Evolutionary conservation across 345 rosid genomes (phyloP).

Genomic region (Dipteronia sinensis): DNA sequence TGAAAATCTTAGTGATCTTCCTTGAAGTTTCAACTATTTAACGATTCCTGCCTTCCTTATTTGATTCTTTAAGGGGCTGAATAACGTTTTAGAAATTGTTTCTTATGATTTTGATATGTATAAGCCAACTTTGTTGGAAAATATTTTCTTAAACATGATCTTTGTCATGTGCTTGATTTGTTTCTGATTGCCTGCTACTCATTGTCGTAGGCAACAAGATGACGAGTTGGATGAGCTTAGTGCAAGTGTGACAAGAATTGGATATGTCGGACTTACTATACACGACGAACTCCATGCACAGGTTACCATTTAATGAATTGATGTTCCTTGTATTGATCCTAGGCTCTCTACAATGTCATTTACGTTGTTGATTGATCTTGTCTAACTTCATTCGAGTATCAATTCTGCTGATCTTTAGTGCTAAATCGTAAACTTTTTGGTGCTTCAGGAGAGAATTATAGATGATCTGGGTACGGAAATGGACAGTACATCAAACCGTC

Average conservation of each 20-base stretch:
- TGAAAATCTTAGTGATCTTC: too few relatives aligned
- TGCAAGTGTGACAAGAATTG: conserved; percentile 82
- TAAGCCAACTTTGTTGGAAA: too few relatives aligned
- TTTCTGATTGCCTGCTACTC: not conserved
- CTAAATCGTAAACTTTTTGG: conserved; percentile 10
- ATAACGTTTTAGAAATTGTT: too few relatives aligned
- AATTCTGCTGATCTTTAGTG: not conserved
- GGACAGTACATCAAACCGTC: conserved; percentile 90
- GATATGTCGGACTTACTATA: conserved; percentile 94
- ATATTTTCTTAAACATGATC: too few relatives aligned
- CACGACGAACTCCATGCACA: conserved; percentile 90
- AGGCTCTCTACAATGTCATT: not conserved
- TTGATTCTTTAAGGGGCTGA: too few relatives aligned
- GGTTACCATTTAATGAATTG: conserved; percentile 38
- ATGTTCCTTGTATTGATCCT: not conserved
- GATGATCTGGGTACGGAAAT: conserved; percentile 80
- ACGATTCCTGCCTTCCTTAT: too few relatives aligned
- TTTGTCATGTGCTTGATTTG: not conserved
- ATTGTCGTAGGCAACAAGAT: conserved; percentile 74
- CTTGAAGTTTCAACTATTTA: too few relatives aligned
- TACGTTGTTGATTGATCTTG: not conserved
- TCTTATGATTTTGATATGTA: too few relatives aligned
- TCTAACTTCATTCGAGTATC: not conserved
- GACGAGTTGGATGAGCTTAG: conserved; percentile 97
- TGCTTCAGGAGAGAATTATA: conserved; percentile 76